A percentile compares a stretch with the other conserved stretches of the same genome.
phyloP scores from a whole-genome alignment of 495 filamentous ascomycete genomes.

The Darksidea phi region DNA sequence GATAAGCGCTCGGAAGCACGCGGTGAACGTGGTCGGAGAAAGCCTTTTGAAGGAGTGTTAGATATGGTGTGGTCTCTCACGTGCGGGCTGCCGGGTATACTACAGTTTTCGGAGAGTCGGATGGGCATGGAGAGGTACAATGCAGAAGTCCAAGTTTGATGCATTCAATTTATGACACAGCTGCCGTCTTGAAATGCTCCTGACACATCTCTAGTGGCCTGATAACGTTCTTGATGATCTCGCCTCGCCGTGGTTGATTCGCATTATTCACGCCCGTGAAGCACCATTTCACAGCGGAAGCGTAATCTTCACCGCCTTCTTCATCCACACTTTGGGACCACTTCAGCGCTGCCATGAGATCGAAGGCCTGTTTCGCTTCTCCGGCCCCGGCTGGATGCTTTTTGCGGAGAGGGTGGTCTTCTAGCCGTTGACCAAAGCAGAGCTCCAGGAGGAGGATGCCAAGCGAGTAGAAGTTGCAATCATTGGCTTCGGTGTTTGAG shows the following conservation, averaged over 20 bases:
- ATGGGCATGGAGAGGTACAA: no score
- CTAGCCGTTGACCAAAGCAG: conserved; percentile 25
- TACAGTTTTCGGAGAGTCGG: no score
- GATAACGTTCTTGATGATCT: conserved; percentile 23
- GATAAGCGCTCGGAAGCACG: no score
- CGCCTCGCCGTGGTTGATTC: conserved; percentile 1
- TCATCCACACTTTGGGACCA: conserved; percentile 15
- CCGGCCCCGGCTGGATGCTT: background rate
- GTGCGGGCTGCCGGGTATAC: no score
- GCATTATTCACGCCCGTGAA: background rate
- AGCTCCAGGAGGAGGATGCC: conserved; percentile 35
- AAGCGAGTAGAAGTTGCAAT: conserved; percentile 22
- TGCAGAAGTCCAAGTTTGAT: no score
- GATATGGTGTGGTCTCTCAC: no score
- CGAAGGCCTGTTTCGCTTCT: conserved; percentile 15
- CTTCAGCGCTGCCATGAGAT: conserved; percentile 20
- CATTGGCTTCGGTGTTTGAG: background rate
- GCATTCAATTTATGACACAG: no score
- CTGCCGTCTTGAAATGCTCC: conserved; percentile 10
- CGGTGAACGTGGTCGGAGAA: no score
- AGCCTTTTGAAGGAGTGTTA: no score
- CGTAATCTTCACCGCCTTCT: conserved; percentile 22
- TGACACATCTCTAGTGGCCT: conserved; percentile 19
- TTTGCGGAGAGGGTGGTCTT: conserved; percentile 21
- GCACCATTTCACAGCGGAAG: conserved; percentile 21